Evolutionary conservation across 352 stramenopile genomes (phyloP), one percentile per base, ranked within the genome.

Genomic region (Globisporangium barbulae): DNA sequence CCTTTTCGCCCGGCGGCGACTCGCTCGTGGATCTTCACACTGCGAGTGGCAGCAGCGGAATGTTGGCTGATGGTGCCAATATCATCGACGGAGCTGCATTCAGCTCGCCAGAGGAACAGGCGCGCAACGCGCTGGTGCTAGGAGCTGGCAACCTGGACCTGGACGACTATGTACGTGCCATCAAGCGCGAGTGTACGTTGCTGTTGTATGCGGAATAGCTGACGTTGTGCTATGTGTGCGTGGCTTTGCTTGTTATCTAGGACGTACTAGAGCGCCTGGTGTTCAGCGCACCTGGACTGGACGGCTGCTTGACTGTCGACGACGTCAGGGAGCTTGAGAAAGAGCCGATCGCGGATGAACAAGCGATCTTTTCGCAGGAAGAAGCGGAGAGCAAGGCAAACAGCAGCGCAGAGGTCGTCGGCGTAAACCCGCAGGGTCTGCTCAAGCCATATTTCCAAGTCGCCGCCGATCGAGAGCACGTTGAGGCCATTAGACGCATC

Each of bases 391-490:
- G 15, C 53, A 5, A 37, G 69, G 17, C 50, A 31, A 22, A 52
- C 6, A 37, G 35, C 21, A 53, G 57, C 6, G 44, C 75, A 22
- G 74, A 80, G 44, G 68, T 69, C 1, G 81, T 92, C 0, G 83
- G 83, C 1, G 62, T 73, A 50, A 93, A 91, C 61, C 81, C 81
- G 5, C 61, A 64, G 4, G 65, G 65, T 5, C 59, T 92, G n/a
- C 62, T 94, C 10, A 65, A 81, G 54, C 83, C 83, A 4, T 94
- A 94, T 64, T 78, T 90, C 65, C 68, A 89, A 50, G 79, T 84
- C 15, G 80, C 86, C 7, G 68, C 65, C 2, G 82, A 91, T 61
- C 45, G 70, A 15, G 75, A 83, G 37, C 75, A 76, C 35, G 53
- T 94, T 21, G 69, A 69, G n/a, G 78, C 74, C 0, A 76, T 92